Evolutionary conservation across 129 eudicot species (phyloP).

Genomic region (Tanacetum coccineum): DNA sequence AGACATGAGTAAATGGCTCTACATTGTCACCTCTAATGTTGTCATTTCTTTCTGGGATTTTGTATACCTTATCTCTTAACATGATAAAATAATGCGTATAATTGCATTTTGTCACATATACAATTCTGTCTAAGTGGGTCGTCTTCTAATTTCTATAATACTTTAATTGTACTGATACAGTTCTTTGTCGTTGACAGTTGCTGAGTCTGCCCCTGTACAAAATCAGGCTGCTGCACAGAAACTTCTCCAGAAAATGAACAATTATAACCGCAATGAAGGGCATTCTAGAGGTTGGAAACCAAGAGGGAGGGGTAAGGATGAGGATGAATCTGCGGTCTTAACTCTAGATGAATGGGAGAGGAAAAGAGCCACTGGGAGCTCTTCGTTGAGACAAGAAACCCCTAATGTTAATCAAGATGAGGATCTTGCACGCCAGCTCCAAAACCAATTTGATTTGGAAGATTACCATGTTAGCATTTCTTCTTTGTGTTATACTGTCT

Average conservation of each 20-base stretch:
- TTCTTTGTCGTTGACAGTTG: constrained; percentile 52
- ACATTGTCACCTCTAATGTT: too few species aligned
- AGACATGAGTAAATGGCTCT: too few species aligned
- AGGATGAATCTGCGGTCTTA: constrained; percentile 51
- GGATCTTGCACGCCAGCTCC: constrained; percentile 88
- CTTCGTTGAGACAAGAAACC: constrained; percentile 36
- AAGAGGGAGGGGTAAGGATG: constrained; percentile 49
- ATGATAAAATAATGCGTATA: too few species aligned
- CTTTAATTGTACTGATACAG: too few species aligned
- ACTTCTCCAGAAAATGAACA: constrained; percentile 66
- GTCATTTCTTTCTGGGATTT: too few species aligned
- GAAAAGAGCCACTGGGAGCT: constrained; percentile 48
- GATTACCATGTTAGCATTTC: constrained; percentile 49
- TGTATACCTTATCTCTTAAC: too few species aligned
- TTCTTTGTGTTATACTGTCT: neutral
- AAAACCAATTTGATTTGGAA: constrained; percentile 82
- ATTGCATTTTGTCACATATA: too few species aligned
- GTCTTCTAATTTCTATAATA: too few species aligned
- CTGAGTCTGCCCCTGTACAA: constrained; percentile 67
- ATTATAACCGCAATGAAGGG: constrained; percentile 37
- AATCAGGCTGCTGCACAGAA: constrained; percentile 77
- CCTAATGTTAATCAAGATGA: constrained; percentile 55
- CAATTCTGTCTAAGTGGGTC: too few species aligned
- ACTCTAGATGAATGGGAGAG: constrained; percentile 93
- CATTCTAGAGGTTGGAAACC: constrained; percentile 56